phyloP scores from a whole-genome alignment of 2,329 filamentous ascomycete genomes.

The Claviceps pusilla region DNA sequence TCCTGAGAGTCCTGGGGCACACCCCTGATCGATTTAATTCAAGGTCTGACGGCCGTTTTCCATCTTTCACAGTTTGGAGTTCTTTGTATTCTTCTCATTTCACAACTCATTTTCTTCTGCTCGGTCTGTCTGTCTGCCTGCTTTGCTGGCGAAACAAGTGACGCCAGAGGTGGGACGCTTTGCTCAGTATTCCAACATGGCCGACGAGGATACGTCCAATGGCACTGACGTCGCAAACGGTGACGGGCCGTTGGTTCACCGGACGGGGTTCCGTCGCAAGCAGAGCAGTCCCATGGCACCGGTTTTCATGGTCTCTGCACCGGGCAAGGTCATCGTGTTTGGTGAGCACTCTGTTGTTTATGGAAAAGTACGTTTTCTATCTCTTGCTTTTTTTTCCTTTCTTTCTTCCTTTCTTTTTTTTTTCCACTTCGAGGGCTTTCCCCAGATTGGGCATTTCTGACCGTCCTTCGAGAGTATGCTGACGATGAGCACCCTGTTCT shows the following conservation, averaged over 20 bases:
- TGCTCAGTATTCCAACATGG: slow-evolving; percentile 1
- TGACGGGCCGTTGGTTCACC: slow-evolving; percentile 19
- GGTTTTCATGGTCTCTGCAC: slow-evolving; percentile 93
- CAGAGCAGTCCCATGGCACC: slow-evolving; percentile 58
- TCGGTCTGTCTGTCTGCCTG: not conserved
- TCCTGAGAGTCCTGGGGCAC: too few relatives aligned
- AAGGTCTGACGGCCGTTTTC: not conserved
- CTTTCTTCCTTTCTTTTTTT: too few relatives aligned
- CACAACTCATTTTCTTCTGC: not conserved
- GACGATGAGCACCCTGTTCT: not conserved
- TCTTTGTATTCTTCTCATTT: not conserved
- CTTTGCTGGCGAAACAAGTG: not conserved
- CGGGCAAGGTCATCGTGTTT: slow-evolving; percentile 95
- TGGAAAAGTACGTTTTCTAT: slow-evolving; percentile 52
- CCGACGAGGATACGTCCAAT: slow-evolving; percentile 13
- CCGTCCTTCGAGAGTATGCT: not conserved
- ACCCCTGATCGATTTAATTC: too few relatives aligned
- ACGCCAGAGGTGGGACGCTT: not conserved
- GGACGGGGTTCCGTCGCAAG: slow-evolving; percentile 35
- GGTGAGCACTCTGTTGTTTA: slow-evolving; percentile 97
- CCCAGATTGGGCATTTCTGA: not conserved
- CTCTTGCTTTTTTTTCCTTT: not conserved
- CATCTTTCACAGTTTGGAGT: too few relatives aligned
- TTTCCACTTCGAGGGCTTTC: not conserved
- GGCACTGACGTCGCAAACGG: slow-evolving; percentile 15